Percentiles rank a stretch among this genome's conserved stretches.
These are phyloP conservation scores for Botryotinia narcissicola DNA, from an alignment of 2,329 filamentous ascomycete species.

Conservation along the genomic window DNA sequence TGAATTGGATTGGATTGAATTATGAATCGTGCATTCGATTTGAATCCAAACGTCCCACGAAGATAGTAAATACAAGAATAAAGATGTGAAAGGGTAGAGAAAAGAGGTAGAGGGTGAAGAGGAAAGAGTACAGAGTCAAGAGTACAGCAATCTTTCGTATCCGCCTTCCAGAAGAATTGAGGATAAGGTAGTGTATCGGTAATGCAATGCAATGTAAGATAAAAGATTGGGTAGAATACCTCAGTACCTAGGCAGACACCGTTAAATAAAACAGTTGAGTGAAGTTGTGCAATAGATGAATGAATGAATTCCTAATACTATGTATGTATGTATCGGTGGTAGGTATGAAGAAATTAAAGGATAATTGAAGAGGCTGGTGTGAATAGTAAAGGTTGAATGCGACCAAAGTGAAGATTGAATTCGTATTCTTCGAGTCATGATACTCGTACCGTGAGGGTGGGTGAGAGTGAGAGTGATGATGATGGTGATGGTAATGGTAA, in stretches of 20 bases:
- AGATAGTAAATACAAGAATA: background rate
- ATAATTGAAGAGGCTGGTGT: constrained; percentile 12
- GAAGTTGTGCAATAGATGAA: background rate
- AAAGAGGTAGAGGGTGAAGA: background rate
- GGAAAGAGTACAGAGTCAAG: background rate
- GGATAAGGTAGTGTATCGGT: background rate
- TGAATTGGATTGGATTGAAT: background rate
- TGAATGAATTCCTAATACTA: too few species aligned
- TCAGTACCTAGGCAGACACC: background rate
- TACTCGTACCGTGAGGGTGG: background rate
- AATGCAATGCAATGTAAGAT: constrained; percentile 1
- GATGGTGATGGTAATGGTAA: background rate
- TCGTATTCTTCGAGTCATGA: background rate
- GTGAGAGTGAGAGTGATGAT: background rate
- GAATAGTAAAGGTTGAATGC: background rate
- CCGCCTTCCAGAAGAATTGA: constrained; percentile 1
- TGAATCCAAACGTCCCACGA: background rate
- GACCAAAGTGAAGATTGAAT: background rate
- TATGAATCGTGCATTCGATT: background rate
- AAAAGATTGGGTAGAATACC: background rate
- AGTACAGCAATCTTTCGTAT: background rate
- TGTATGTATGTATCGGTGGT: too few species aligned
- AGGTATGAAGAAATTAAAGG: background rate
- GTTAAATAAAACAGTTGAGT: background rate
- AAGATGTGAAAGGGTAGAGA: background rate